Conservation (phyloP, 352 stramenopile genomes). For the Pythium dissimile region DNA sequence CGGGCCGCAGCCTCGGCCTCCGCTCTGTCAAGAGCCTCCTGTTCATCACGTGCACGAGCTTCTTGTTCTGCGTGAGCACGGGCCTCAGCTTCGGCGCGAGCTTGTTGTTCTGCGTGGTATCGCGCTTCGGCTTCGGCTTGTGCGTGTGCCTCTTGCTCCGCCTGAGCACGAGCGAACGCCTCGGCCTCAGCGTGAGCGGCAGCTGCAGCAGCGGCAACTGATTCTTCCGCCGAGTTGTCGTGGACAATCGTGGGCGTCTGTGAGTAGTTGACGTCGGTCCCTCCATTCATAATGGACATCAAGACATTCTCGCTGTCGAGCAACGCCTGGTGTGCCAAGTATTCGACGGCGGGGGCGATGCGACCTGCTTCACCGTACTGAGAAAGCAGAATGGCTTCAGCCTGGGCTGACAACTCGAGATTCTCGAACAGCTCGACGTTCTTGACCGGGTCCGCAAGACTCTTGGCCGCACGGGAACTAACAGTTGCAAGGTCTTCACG, state of each 20-base stretch:
- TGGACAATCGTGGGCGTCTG: neutral
- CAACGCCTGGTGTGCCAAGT: constrained; percentile 66
- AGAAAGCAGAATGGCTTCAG: constrained; percentile 90
- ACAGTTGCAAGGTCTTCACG: constrained; percentile 89
- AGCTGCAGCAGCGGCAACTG: constrained; percentile 29
- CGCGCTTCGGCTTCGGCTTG: constrained; percentile 5
- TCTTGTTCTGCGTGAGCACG: constrained; percentile 16
- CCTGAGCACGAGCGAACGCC: constrained; percentile 26
- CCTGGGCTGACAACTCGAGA: constrained; percentile 91
- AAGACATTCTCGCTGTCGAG: constrained; percentile 65
- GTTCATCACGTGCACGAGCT: constrained; percentile 21
- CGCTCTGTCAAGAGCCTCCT: constrained; percentile 13
- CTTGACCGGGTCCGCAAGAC: constrained; percentile 90
- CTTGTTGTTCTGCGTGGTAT: neutral
- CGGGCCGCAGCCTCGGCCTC: constrained; percentile 23
- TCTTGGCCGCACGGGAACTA: constrained; percentile 91
- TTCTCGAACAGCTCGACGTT: constrained; percentile 97
- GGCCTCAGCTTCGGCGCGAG: constrained; percentile 10
- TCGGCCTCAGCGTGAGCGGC: constrained; percentile 29
- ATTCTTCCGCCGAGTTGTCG: constrained; percentile 19
- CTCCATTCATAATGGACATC: constrained; percentile 34
- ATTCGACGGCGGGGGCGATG: constrained; percentile 54
- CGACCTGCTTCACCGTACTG: constrained; percentile 61
- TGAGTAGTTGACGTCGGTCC: neutral
- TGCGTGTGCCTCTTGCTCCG: constrained; percentile 22